Conservation (phyloP, 169 alveolate genomes). For the Miamiensis avidus region DNA sequence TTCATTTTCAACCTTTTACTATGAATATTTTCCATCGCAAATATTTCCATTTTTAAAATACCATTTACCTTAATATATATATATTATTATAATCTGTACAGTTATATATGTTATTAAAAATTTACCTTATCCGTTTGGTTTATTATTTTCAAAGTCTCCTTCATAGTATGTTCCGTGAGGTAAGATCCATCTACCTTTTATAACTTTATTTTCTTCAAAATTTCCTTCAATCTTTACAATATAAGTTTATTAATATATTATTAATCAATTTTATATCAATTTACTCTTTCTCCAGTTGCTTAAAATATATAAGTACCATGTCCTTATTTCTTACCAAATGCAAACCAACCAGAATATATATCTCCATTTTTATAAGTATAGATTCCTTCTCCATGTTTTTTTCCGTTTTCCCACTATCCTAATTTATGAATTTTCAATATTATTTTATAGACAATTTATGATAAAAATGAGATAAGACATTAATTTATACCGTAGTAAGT, state of each 20-base stretch:
- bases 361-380: constrained; percentile 77
- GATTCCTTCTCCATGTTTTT: constrained; percentile 82
- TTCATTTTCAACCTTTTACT: constrained; percentile 48
- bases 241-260: not conserved
- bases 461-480: not conserved
- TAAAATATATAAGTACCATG: constrained; percentile 68
- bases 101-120: constrained; percentile 36
- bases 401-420: constrained; percentile 80
- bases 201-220: constrained; percentile 59
- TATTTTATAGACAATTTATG: not conserved
- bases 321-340: constrained; percentile 77
- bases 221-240: constrained; percentile 48
- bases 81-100: constrained; percentile 19
- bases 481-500: constrained; percentile 50
- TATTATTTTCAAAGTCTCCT: constrained; percentile 71
- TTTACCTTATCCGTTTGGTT: constrained; percentile 75
- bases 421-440: not conserved
- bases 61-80: constrained; percentile 47
- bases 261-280: not conserved
- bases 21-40: constrained; percentile 58
- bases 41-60: constrained; percentile 68
- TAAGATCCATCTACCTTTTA: constrained; percentile 69
- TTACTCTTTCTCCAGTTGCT: constrained; percentile 60
- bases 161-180: constrained; percentile 76
- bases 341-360: constrained; percentile 80